These are phyloP conservation scores for Aspergillus kassunensis DNA, from an alignment of 495 filamentous ascomycete genomes.

Conservation along the genomic window DNA sequence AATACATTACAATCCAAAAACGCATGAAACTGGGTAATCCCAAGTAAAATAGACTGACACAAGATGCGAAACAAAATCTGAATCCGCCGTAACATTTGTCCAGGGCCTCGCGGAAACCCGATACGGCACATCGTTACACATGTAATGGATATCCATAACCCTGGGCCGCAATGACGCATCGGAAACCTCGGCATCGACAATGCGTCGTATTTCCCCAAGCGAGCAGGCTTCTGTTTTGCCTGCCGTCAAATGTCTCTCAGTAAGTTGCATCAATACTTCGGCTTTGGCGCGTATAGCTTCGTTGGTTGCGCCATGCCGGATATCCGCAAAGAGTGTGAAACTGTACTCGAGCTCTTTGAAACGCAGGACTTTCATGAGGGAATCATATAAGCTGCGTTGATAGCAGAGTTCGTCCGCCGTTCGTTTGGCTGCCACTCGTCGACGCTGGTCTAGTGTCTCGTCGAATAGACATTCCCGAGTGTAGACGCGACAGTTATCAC, in stretches of 20 bases:
- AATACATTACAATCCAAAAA: slow-evolving; percentile 48
- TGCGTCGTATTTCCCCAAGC: slow-evolving; percentile 29
- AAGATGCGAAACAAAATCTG: slow-evolving; percentile 50
- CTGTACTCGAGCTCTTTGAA: slow-evolving; percentile 29
- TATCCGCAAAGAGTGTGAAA: slow-evolving; percentile 30
- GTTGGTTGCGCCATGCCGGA: slow-evolving; percentile 31
- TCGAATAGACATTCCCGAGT: slow-evolving; percentile 42
- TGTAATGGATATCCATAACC: slow-evolving; percentile 47
- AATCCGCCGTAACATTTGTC: slow-evolving; percentile 48
- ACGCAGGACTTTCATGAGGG: slow-evolving; percentile 38
- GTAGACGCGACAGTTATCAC: slow-evolving; percentile 41
- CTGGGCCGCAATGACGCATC: slow-evolving; percentile 36
- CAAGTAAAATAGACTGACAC: slow-evolving; percentile 53
- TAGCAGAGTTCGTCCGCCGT: slow-evolving; percentile 44
- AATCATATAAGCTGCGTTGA: slow-evolving; percentile 39
- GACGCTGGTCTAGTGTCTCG: slow-evolving; percentile 44
- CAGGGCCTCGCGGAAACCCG: slow-evolving; percentile 46
- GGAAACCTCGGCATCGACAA: slow-evolving; percentile 32
- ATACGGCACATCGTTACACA: slow-evolving; percentile 38
- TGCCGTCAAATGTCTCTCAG: no score
- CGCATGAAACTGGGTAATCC: slow-evolving; percentile 49
- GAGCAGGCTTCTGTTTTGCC: slow-evolving; percentile 18
- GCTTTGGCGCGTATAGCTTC: slow-evolving; percentile 37
- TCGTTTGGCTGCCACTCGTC: slow-evolving; percentile 47
- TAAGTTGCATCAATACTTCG: no score